Conservation (phyloP, 306 rosid species). For the Cucurbita argyrosperma region DNA sequence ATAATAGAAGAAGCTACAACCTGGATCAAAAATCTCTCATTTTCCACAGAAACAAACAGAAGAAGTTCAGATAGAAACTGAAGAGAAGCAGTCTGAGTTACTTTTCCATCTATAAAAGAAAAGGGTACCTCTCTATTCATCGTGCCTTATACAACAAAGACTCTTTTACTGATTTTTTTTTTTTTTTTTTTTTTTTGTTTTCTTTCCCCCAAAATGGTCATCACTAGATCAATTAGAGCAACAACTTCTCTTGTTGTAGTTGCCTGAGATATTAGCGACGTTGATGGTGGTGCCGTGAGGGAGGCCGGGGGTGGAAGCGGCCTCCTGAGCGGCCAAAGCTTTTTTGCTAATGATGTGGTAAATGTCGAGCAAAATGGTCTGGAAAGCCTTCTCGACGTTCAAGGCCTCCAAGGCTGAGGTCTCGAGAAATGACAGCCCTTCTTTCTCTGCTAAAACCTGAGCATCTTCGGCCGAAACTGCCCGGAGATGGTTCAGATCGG, state of each 20-base stretch:
- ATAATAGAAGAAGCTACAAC: background rate
- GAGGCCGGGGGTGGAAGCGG: constrained; percentile 30
- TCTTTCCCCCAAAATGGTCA: background rate
- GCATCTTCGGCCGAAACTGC: constrained; percentile 47
- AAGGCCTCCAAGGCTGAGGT: constrained; percentile 57
- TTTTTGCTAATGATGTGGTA: constrained; percentile 53
- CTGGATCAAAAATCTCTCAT: constrained; percentile 2
- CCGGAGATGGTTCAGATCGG: constrained; percentile 56
- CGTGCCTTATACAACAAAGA: background rate
- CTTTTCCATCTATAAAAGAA: background rate
- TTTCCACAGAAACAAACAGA: constrained; percentile 2
- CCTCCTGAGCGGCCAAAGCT: constrained; percentile 57
- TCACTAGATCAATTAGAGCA: constrained; percentile 35
- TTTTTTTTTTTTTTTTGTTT: background rate
- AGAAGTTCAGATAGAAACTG: background rate
- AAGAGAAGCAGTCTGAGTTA: background rate
- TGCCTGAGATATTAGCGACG: constrained; percentile 31
- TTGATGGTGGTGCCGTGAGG: constrained; percentile 55
- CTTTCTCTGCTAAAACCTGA: constrained; percentile 45
- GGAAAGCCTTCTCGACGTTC: constrained; percentile 64
- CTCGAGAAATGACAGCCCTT: constrained; percentile 45
- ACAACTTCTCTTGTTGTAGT: constrained; percentile 29
- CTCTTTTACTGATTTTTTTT: background rate
- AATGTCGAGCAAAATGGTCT: constrained; percentile 51
- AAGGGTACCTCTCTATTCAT: background rate